These are phyloP conservation scores for Phyllosticta citriasiana DNA, from an alignment of 2,329 filamentous ascomycete species.

Conservation along the genomic window DNA sequence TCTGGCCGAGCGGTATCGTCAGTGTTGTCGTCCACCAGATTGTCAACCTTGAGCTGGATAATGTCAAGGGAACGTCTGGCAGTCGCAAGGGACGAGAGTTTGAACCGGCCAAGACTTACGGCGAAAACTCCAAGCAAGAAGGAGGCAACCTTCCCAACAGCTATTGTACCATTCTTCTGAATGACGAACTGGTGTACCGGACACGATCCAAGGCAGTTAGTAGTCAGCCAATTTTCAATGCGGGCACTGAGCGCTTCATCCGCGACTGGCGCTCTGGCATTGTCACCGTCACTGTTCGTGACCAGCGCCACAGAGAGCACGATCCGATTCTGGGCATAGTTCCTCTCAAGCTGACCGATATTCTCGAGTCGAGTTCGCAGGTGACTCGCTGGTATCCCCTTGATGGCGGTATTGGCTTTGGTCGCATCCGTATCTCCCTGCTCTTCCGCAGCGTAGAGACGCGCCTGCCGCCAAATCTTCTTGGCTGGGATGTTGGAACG, in stretches of 20 bases:
- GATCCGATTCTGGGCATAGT: constrained; percentile 92
- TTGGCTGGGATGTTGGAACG: constrained; percentile 92
- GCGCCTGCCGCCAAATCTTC: constrained; percentile 68
- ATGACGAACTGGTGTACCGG: constrained; percentile 83
- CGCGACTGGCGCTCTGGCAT: constrained; percentile 87
- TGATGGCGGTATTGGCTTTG: constrained; percentile 84
- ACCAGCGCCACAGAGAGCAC: constrained; percentile 81
- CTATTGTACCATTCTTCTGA: constrained; percentile 86
- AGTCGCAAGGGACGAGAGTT: constrained; percentile 78
- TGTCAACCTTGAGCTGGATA: constrained; percentile 84
- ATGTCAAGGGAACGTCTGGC: constrained; percentile 75
- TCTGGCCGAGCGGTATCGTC: constrained; percentile 87
- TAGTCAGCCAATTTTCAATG: constrained; percentile 94
- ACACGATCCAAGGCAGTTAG: constrained; percentile 91
- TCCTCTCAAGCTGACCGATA: constrained; percentile 74
- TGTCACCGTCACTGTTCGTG: constrained; percentile 78
- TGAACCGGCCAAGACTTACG: constrained; percentile 75
- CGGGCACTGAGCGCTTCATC: constrained; percentile 85
- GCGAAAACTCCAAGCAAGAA: constrained; percentile 79
- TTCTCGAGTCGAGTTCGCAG: constrained; percentile 81
- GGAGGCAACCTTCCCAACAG: constrained; percentile 72
- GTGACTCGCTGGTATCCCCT: constrained; percentile 91
- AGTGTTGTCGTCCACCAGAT: constrained; percentile 88
- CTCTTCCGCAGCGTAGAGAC: constrained; percentile 87
- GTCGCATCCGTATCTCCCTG: constrained; percentile 76